Base-by-base conservation (phyloP, 192 early-diverging fungal genomes). In the Mortierella claussenii region DNA sequence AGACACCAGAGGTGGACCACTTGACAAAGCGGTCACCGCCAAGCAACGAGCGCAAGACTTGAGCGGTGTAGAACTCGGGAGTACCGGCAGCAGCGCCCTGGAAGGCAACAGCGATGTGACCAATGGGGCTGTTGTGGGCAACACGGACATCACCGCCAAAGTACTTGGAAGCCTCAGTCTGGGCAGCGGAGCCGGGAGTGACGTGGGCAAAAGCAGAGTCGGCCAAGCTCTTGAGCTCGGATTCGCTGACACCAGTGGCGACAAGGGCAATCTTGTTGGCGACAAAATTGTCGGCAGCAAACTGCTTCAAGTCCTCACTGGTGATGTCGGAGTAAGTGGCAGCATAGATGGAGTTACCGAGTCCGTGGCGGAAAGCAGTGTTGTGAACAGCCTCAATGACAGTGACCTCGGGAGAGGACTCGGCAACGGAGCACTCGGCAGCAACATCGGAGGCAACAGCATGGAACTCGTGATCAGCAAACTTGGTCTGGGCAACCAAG, bases 321-420 rank as follows among this genome's bases (percentile, higher is more conserved):
- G 83, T 60, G 50, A 88, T 78, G 18, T 90, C 83, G 60, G 89
- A 74, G 58, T 83, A 85, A n/a, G 87, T 67, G 56, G 85, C 79
- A 32, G 93, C 94, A 81, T 91, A 97, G 43, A 99, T 84, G 45
- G 95, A 89, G 93, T 97, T 96, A 52, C 97, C 97, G 67, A 99
- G 90, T 15, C 97, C 97, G 65, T 78, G 79, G 73, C 95, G 93
- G 90, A 97, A 99, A 32, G 96, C 97, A 33, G 89, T 89, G 68
- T 87, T 87, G 83, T 99, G 96, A 62, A 94, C 84, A 31, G 88
- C 86, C 60, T 97, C 94, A 31, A 94, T 59, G 26, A 90, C 89
- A 20, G 86, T 65, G 28, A 91, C 84, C 56, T 83, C 85, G 15
- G 92, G 86, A 75, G 88, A 83, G 27, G 83, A 60, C 24, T 88